Conservation (phyloP, 1,139 yeast genomes). For the Candida tropicalis region DNA sequence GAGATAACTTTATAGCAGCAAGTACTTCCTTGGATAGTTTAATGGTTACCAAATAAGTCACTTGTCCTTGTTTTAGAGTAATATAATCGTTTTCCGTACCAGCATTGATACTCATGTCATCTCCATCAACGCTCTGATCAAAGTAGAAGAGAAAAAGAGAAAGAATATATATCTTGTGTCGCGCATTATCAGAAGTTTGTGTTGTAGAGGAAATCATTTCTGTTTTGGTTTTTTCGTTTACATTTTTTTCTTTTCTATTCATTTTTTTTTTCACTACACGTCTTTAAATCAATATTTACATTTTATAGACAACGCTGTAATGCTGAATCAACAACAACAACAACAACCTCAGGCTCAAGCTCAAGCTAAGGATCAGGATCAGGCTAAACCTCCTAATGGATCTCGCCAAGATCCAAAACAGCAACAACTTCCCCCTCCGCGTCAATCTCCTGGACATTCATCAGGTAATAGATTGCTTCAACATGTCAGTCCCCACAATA, state of each 20-base stretch:
- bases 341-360: no score
- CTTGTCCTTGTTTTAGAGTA: not conserved
- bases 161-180: no score
- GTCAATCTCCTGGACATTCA: conserved; percentile 7
- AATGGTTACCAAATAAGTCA: conserved; percentile 6
- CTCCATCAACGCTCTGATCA: no score
- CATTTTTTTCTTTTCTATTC: not conserved
- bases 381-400: no score
- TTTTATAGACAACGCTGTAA: not conserved
- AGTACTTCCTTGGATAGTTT: conserved; percentile 11
- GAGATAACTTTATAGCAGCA: conserved; percentile 12
- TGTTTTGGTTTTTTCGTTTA: not conserved
- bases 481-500: not conserved
- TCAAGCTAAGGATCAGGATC: no score
- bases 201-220: not conserved
- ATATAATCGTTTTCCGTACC: not conserved
- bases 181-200: no score
- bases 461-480: not conserved
- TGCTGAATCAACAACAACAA: conserved; percentile 7
- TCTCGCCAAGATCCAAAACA: conserved; percentile 1
- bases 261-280: conserved; percentile 3
- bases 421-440: conserved; percentile 8
- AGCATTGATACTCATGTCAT: no score
- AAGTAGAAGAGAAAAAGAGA: no score
- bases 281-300: not conserved